A percentile compares a stretch with the other conserved stretches of the same genome.
phyloP scores from a whole-genome alignment of 2,329 filamentous ascomycete species.

The Clathrospora elynae region DNA sequence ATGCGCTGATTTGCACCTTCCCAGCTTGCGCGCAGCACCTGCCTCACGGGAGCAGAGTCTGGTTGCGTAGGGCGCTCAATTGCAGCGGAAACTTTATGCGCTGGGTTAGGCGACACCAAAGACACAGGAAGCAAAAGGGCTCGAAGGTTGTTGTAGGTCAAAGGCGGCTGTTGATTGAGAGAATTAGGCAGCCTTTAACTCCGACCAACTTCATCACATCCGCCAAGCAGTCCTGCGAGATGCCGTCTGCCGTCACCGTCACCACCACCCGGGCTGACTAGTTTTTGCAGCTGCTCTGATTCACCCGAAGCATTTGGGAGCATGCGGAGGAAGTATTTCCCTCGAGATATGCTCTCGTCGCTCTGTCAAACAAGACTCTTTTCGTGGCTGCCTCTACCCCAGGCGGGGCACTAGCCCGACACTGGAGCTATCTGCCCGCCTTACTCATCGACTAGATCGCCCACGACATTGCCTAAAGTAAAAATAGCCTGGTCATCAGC shows the following conservation, averaged over 20 bases:
- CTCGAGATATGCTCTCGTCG: too few species aligned
- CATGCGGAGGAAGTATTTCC: too few species aligned
- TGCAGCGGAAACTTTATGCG: slow-evolving; percentile 1
- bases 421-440: slow-evolving; percentile 5
- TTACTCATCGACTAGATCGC: neutral
- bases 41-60: slow-evolving; percentile 6
- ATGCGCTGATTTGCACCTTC: slow-evolving; percentile 10
- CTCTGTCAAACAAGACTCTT: slow-evolving; percentile 1
- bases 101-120: slow-evolving; percentile 13
- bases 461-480: neutral
- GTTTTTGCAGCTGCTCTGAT: slow-evolving; percentile 20
- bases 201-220: slow-evolving; percentile 16
- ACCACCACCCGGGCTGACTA: slow-evolving; percentile 10
- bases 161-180: slow-evolving; percentile 11
- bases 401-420: slow-evolving; percentile 11
- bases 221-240: slow-evolving; percentile 13
- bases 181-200: slow-evolving; percentile 27
- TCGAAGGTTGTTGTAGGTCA: slow-evolving; percentile 6
- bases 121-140: neutral
- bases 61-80: slow-evolving; percentile 1
- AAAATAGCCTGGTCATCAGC: too few species aligned
- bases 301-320: too few species aligned
- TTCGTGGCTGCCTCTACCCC: slow-evolving; percentile 1
- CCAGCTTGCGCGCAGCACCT: slow-evolving; percentile 5
- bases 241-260: slow-evolving; percentile 9